Percentiles rank a stretch among this genome's conserved stretches.
Conservation (phyloP, 2,329 filamentous ascomycete genomes). For the Ophiostoma ulmi region DNA sequence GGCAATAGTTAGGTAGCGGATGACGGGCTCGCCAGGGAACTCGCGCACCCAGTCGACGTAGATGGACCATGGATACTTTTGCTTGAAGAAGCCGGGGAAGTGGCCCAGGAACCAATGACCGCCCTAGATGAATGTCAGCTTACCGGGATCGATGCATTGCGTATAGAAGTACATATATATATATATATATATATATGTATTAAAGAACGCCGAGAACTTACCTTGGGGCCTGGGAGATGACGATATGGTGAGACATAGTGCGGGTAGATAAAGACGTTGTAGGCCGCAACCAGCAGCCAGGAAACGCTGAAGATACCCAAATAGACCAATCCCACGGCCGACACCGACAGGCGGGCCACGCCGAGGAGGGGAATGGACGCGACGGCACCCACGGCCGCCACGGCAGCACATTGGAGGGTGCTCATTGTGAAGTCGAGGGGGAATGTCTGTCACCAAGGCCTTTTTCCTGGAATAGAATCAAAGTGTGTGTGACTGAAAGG, state of each 20-base stretch:
- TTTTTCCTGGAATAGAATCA: too few relatives aligned
- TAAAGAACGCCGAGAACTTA: too few relatives aligned
- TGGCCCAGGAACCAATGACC: conserved; percentile 26
- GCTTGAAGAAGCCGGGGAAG: conserved; percentile 19
- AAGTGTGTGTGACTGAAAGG: too few relatives aligned
- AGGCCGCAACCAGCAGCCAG: conserved; percentile 29
- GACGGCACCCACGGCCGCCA: background rate
- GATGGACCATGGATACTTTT: conserved; percentile 21
- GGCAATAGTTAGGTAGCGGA: conserved; percentile 37
- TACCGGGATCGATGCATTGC: too few relatives aligned
- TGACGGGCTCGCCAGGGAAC: conserved; percentile 33
- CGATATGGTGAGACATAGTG: conserved; percentile 41
- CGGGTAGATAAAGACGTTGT: conserved; percentile 41
- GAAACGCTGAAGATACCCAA: background rate
- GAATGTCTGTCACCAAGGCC: background rate
- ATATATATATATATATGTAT: too few relatives aligned
- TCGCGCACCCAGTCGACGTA: conserved; percentile 24
- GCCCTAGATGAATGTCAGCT: background rate
- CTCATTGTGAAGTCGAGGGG: background rate
- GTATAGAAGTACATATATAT: too few relatives aligned
- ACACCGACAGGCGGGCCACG: background rate
- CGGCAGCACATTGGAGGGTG: conserved; percentile 12
- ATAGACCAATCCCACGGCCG: background rate
- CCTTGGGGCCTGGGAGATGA: conserved; percentile 41
- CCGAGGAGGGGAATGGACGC: background rate